These are phyloP conservation scores for Spizellomyces sp. DNA, from an alignment of 192 early-diverging fungal species.

Conservation along the genomic window DNA sequence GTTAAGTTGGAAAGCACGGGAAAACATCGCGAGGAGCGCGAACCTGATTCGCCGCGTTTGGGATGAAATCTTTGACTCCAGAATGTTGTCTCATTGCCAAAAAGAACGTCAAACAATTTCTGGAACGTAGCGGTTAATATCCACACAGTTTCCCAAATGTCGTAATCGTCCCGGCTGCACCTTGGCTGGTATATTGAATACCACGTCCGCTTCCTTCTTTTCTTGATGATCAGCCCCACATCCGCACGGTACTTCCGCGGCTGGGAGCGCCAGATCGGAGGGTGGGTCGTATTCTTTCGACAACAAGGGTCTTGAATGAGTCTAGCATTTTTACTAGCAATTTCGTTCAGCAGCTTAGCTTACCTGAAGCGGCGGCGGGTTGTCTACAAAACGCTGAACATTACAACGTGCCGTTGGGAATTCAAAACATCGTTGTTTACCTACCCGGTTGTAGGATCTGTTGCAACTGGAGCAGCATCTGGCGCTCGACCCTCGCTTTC, in stretches of 20 bases:
- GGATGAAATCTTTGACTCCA: constrained; percentile 55
- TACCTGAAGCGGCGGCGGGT: background rate
- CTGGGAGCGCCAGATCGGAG: constrained; percentile 45
- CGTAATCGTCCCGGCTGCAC: background rate
- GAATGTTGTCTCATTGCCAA: constrained; percentile 47
- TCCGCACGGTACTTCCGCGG: constrained; percentile 53
- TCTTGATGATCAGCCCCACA: constrained; percentile 72
- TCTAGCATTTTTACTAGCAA: too few species aligned
- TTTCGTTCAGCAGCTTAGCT: background rate
- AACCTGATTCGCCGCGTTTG: constrained; percentile 44
- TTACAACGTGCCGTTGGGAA: background rate
- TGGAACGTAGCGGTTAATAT: background rate
- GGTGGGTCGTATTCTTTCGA: constrained; percentile 49
- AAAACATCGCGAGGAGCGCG: background rate
- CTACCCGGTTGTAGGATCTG: background rate
- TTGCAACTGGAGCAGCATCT: background rate
- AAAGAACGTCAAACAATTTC: constrained; percentile 58
- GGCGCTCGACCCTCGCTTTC: background rate
- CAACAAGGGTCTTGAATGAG: too few species aligned
- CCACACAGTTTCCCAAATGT: too few species aligned
- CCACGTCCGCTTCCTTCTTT: constrained; percentile 56
- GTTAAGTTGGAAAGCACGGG: too few species aligned
- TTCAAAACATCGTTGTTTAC: background rate
- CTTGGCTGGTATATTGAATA: constrained; percentile 60
- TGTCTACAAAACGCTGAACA: background rate